Base-by-base conservation (phyloP, 1,284 basidiomycete species). In the Fomitopsis betulina region DNA sequence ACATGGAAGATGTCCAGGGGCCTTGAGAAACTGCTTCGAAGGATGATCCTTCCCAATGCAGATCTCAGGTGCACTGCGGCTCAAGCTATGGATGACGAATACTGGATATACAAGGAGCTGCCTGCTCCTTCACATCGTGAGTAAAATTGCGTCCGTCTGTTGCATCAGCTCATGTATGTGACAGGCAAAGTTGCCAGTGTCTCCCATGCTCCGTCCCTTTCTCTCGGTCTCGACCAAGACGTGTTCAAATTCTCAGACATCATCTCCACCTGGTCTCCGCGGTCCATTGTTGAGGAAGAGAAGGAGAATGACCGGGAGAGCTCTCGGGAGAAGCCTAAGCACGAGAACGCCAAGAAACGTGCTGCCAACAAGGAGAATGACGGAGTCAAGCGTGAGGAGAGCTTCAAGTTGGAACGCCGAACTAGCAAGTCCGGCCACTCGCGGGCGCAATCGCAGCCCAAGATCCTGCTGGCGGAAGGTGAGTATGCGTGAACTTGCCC, bases 41-140 rank as follows among this genome's bases (percentile, higher is more conserved):
- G 84, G 54, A 93, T 94, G 93, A 80, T 93, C 32, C 76, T 83
- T 12, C 89, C 91, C 1, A 88, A 89, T 66, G 86, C 87, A 12
- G 86, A 89, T 61, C 67, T 86, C 42, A 80, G 92, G 2, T 86
- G 84, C 64, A 89, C 82, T 1, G 85, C 90, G 4, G 71, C 74
- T 1, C 80, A 87, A 55, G 85, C 85, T 0, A 81, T 91, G 69
- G 71, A 67, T 17, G 90, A 94, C 67, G 60, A 76, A 1, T 93
- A 88, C 72, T 94, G 91, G 85, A 71, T 70, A 1, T 62, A 60
- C 25, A 47, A 59, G 54, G 56, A 68, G 55, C 57, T 45, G 9
- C 51, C 58, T 19, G 23, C 30, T n/a, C 15, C 30, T 13, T 47
- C 51, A 25, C 55, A 55, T 38, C 54, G 58, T 59, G 39, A 59